Evolutionary conservation across 2,329 filamentous ascomycete species (phyloP).

Genomic region (Metarhizium album): DNA sequence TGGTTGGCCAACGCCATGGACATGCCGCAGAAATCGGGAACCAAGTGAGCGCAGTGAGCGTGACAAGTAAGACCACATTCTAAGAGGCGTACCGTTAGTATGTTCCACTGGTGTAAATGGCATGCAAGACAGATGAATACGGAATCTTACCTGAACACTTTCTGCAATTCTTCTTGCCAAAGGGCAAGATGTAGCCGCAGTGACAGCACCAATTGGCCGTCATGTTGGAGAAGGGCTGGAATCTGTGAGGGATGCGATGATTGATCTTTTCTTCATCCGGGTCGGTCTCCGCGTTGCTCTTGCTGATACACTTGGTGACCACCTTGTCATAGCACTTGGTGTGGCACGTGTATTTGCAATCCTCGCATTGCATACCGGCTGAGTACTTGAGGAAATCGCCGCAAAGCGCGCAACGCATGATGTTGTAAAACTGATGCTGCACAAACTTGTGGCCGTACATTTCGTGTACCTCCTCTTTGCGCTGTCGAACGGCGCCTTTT

Average conservation of each 20-base stretch:
- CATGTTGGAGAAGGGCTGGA: conserved; percentile 93
- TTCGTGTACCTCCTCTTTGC: conserved; percentile 96
- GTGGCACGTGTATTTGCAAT: conserved; percentile 99
- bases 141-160: conserved; percentile 66
- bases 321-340: conserved; percentile 95
- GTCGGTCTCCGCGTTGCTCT: conserved; percentile 96
- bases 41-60: conserved; percentile 82
- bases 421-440: conserved; percentile 98
- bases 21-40: conserved; percentile 98
- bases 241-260: conserved; percentile 94
- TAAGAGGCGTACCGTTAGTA: conserved; percentile 18
- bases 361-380: conserved; percentile 96
- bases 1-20: conserved; percentile 95
- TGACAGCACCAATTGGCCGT: conserved; percentile 99
- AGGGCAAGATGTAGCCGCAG: conserved; percentile 89
- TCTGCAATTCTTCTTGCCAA: conserved; percentile 89
- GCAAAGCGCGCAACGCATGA: conserved; percentile 97
- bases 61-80: conserved; percentile 92
- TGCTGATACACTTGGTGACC: conserved; percentile 98
- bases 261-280: conserved; percentile 99
- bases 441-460: conserved; percentile 99
- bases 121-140: neutral
- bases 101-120: neutral
- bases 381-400: conserved; percentile 98
- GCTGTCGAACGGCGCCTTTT: conserved; percentile 92